Percentiles rank a stretch among this genome's conserved stretches.
Evolutionary conservation across 805 yeast genomes (phyloP).

Genomic region (Saccharomycopsis javanensis): DNA sequence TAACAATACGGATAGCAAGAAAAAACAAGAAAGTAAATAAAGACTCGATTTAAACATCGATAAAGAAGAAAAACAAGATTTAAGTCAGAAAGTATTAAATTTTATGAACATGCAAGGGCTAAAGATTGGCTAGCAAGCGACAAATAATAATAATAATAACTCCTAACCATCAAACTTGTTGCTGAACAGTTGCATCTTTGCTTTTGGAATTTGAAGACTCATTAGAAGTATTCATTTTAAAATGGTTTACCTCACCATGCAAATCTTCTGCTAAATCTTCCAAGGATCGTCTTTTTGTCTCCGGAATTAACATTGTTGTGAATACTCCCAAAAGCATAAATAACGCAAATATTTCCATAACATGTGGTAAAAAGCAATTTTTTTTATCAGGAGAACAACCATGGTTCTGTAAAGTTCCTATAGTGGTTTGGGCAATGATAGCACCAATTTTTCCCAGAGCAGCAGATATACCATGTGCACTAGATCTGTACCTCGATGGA

Average conservation of each 20-base stretch:
- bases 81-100: too few relatives aligned
- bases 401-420: constrained; percentile 77
- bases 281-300: constrained; percentile 84
- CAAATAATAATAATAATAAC: not conserved
- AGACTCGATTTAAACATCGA: too few relatives aligned
- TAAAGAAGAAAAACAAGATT: too few relatives aligned
- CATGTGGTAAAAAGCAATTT: constrained; percentile 82
- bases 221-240: not conserved
- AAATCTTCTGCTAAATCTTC: constrained; percentile 74
- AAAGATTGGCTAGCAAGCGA: too few relatives aligned
- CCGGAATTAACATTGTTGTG: constrained; percentile 65
- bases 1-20: too few relatives aligned
- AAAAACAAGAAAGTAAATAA: too few relatives aligned
- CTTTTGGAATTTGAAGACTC: not conserved
- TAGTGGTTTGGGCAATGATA: constrained; percentile 78
- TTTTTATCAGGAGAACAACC: constrained; percentile 52
- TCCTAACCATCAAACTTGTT: not conserved
- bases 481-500: constrained; percentile 93
- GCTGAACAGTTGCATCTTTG: not conserved
- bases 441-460: constrained; percentile 91
- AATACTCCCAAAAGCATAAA: constrained; percentile 78
- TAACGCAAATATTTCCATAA: constrained; percentile 86
- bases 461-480: constrained; percentile 93
- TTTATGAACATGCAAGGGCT: too few relatives aligned
- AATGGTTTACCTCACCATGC: constrained; percentile 62